phyloP scores from a whole-genome alignment of 2,329 filamentous ascomycete species.

The Xylariaceae sp. region DNA sequence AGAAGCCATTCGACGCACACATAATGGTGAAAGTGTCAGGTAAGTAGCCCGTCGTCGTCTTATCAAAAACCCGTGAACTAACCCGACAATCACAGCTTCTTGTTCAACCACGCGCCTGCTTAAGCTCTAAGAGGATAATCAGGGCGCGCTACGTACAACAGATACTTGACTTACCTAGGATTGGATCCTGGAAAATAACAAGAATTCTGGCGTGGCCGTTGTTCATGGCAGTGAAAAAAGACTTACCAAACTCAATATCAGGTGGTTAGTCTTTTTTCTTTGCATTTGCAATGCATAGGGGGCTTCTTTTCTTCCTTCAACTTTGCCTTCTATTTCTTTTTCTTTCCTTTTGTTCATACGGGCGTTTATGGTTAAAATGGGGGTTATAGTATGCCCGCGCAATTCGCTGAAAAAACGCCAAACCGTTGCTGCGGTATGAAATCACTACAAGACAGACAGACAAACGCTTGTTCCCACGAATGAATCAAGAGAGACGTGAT shows the following conservation, averaged over 20 bases:
- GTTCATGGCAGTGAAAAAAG: neutral
- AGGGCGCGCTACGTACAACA: neutral
- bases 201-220: neutral
- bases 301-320: neutral
- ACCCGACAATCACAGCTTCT: conserved; percentile 22
- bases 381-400: too few species aligned
- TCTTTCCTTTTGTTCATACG: neutral
- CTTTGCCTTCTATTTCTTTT: neutral
- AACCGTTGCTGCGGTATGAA: too few species aligned
- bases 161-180: neutral
- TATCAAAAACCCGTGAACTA: neutral
- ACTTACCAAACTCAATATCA: too few species aligned
- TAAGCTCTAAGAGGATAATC: neutral
- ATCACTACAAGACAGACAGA: neutral
- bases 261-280: neutral
- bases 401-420: too few species aligned
- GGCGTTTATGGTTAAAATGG: conserved; percentile 14
- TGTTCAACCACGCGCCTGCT: conserved; percentile 32
- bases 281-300: neutral
- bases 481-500: conserved; percentile 5
- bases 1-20: conserved; percentile 53
- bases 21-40: conserved; percentile 56
- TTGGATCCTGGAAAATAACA: neutral
- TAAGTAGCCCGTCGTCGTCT: conserved; percentile 32
- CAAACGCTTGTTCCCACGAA: neutral